Base-by-base conservation (phyloP, 768 basidiomycete genomes). In the Roridomyces roridus region DNA sequence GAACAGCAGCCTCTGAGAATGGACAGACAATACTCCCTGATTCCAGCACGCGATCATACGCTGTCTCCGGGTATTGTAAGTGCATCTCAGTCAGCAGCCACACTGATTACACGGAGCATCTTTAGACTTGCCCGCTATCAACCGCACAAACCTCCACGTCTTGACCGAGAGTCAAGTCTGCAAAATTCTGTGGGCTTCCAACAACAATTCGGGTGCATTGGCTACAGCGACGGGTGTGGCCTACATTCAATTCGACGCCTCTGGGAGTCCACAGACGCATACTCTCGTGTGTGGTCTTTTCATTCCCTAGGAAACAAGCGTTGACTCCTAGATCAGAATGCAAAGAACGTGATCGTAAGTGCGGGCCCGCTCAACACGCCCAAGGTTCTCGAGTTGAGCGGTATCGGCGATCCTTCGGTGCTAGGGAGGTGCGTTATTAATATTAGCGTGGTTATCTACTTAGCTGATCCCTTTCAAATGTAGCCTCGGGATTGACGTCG, bases 371-470 rank as follows among this genome's bases (percentile, higher is more conserved):
- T 58, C 24, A 51, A 62, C 28, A 53, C 57, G 3, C 56, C 60
- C 1, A 57, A 57, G 21, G 20, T 62, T 3, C 26, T 62, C 7
- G 60, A 62, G 25, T 28, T 62, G 46, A 58, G 56, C 23, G 60
- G 60, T 1, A 29, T 62, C 12, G 60, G 60, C 18, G 51, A 62
- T 46, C 51, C 56, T 9, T 17, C 9, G 2, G 43, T 59, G 12
- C 56, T 62, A 2, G 25, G 9, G 2, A 40, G 20, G 58, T 59
- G 23, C 12, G 51, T 47, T 31, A 15, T 15, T 28, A 15, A 17
- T 6, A 9, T 14, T 21, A n/a, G 8, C 6, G 4, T 31, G 5
- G 18, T 21, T 36, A n/a, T n/a, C n/a, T n/a, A n/a, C n/a, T n/a
- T n/a, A n/a, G n/a, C n/a, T 15, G 9, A 43, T 15, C 10, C 5